phyloP scores from a whole-genome alignment of 257 asterid species.

The Asclepias syriaca region DNA sequence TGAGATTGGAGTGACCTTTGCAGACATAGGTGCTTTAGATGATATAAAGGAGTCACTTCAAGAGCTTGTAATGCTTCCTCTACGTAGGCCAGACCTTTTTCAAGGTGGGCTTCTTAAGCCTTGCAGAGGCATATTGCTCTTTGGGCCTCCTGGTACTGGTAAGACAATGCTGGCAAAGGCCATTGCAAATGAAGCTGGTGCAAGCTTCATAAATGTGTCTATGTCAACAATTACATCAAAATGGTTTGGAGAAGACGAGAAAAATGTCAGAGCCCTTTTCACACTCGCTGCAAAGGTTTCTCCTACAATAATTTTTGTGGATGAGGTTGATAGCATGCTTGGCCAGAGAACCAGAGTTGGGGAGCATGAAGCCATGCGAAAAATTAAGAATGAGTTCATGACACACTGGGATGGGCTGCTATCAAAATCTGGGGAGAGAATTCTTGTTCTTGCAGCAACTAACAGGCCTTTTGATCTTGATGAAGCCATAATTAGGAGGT shows the following conservation, averaged over 20 bases:
- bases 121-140: constrained; percentile 92
- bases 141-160: constrained; percentile 99
- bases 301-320: constrained; percentile 90
- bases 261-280: constrained; percentile 93
- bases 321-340: constrained; percentile 98
- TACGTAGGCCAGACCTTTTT: constrained; percentile 91
- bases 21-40: constrained; percentile 82
- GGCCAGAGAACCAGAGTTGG: constrained; percentile 95
- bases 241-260: constrained; percentile 99
- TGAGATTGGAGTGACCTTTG: constrained; percentile 83
- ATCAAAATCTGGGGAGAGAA: constrained; percentile 84
- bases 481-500: constrained; percentile 96
- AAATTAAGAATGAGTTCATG: constrained; percentile 94
- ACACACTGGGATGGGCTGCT: constrained; percentile 93
- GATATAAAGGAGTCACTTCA: constrained; percentile 93
- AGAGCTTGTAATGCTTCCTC: constrained; percentile 99
- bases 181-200: constrained; percentile 95
- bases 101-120: constrained; percentile 96
- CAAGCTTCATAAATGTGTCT: constrained; percentile 93
- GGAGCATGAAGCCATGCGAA: constrained; percentile 98
- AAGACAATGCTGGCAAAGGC: constrained; percentile 99
- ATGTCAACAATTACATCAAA: constrained; percentile 97
- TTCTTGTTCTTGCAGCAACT: constrained; percentile 98
- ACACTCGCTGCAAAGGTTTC: constrained; percentile 95
- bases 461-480: constrained; percentile 98